These are phyloP conservation scores for Davidsoniella neocaledoniae DNA, from an alignment of 2,329 filamentous ascomycete species.

Conservation along the genomic window DNA sequence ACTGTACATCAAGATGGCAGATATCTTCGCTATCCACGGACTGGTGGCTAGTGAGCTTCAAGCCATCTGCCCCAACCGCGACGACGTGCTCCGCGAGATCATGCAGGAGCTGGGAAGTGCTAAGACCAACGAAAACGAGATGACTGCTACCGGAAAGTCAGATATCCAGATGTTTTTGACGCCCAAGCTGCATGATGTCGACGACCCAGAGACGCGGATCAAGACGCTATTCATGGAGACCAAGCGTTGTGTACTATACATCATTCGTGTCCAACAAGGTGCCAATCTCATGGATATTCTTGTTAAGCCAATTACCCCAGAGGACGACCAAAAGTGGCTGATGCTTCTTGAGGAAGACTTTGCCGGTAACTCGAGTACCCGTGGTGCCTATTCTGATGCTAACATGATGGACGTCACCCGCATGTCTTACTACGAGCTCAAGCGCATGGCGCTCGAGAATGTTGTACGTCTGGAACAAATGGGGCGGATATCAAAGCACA, in stretches of 20 bases:
- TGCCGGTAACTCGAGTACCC: constrained; percentile 36
- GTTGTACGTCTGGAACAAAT: constrained; percentile 76
- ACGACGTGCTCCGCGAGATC: constrained; percentile 81
- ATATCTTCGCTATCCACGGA: constrained; percentile 92
- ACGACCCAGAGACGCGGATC: constrained; percentile 82
- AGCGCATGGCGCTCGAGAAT: constrained; percentile 84
- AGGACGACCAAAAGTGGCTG: constrained; percentile 84
- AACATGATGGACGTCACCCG: constrained; percentile 80
- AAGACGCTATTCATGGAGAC: constrained; percentile 97
- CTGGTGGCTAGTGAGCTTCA: constrained; percentile 66
- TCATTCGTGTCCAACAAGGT: constrained; percentile 89
- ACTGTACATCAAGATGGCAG: constrained; percentile 96
- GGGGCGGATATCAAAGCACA: constrained; percentile 75
- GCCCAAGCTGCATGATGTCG: constrained; percentile 73
- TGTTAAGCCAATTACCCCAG: constrained; percentile 68
- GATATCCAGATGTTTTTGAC: constrained; percentile 86
- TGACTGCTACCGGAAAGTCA: constrained; percentile 68
- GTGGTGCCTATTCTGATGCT: constrained; percentile 75
- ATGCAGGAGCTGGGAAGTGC: constrained; percentile 88
- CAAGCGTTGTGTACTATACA: constrained; percentile 91
- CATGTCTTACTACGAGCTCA: constrained; percentile 82
- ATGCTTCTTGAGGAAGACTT: constrained; percentile 70
- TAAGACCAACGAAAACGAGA: constrained; percentile 89
- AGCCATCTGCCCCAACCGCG: constrained; percentile 59
- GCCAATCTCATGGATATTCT: constrained; percentile 88